Evolutionary conservation across 202 grass and related monocot genomes (phyloP).

Genomic region (Sporobolus alterniflorus): DNA sequence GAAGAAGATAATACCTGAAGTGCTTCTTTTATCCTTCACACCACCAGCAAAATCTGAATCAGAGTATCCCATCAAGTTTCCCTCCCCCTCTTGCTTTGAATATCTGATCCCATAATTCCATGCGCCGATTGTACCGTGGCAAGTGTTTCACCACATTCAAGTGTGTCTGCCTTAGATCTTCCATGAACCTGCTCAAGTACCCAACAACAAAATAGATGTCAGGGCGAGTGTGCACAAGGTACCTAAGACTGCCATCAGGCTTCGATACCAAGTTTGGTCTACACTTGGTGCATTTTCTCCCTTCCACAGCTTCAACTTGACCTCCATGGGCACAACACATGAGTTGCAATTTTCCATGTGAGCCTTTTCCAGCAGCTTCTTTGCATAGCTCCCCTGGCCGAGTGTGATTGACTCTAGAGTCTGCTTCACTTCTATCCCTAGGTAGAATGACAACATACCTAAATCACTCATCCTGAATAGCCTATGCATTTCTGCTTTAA

Average conservation of each 20-base stretch:
- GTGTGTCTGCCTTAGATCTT: background rate
- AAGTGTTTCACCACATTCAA: background rate
- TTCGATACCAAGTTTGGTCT: background rate
- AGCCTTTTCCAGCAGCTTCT: background rate
- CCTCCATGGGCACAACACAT: background rate
- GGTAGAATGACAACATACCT: background rate
- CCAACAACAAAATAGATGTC: background rate
- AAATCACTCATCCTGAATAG: background rate
- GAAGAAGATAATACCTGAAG: background rate
- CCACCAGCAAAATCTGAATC: background rate
- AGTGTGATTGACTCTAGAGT: background rate
- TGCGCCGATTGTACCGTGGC: background rate
- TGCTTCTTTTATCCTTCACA: background rate
- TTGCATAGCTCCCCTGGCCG: background rate
- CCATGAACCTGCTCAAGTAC: background rate
- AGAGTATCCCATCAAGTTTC: background rate
- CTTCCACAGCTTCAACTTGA: background rate
- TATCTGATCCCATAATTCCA: background rate
- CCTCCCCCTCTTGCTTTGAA: fast-evolving
- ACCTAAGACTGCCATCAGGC: background rate
- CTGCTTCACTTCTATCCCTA: background rate
- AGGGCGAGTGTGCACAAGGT: background rate
- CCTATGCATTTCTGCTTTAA: background rate
- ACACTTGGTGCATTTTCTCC: background rate
- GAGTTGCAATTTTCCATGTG: background rate